These are phyloP conservation scores for Naganishia kalamii DNA, from an alignment of 768 basidiomycete genomes.

Conservation along the genomic window DNA sequence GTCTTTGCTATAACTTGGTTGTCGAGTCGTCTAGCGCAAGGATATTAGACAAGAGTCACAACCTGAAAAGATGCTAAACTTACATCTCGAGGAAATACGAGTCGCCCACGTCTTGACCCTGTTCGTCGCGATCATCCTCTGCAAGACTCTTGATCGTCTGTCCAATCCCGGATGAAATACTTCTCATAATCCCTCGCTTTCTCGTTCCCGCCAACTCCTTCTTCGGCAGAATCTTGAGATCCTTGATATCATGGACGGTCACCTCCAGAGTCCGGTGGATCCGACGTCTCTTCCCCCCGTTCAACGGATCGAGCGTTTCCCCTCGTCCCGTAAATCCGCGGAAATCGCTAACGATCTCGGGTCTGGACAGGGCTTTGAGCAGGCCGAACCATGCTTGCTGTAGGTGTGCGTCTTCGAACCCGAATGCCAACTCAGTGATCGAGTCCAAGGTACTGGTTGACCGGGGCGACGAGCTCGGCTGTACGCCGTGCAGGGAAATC, in stretches of 20 bases:
- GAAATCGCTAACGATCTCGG: constrained; percentile 1
- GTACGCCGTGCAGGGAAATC: not conserved
- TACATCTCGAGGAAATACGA: constrained; percentile 16
- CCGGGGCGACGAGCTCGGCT: not conserved
- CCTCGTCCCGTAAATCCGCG: not conserved
- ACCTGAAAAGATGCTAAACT: not conserved
- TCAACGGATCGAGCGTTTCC: not conserved
- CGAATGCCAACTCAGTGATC: not conserved
- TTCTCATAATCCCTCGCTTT: constrained; percentile 14
- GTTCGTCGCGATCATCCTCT: constrained; percentile 9
- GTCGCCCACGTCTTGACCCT: constrained; percentile 7
- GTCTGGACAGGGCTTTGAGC: not conserved
- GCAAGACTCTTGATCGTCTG: constrained; percentile 16
- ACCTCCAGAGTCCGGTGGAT: constrained; percentile 13
- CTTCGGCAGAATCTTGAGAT: constrained; percentile 1
- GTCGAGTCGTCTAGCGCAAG: not conserved
- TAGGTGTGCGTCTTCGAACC: not conserved
- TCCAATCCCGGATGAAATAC: constrained; percentile 17
- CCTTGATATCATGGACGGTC: constrained; percentile 18
- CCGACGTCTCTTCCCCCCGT: not conserved
- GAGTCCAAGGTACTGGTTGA: not conserved
- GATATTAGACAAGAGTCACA: not conserved
- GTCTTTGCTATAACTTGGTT: constrained; percentile 10
- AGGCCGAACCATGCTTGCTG: constrained; percentile 11
- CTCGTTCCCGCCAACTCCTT: not conserved